Base-by-base conservation (phyloP, 208 protist species). In the Trypanosoma avium region DNA sequence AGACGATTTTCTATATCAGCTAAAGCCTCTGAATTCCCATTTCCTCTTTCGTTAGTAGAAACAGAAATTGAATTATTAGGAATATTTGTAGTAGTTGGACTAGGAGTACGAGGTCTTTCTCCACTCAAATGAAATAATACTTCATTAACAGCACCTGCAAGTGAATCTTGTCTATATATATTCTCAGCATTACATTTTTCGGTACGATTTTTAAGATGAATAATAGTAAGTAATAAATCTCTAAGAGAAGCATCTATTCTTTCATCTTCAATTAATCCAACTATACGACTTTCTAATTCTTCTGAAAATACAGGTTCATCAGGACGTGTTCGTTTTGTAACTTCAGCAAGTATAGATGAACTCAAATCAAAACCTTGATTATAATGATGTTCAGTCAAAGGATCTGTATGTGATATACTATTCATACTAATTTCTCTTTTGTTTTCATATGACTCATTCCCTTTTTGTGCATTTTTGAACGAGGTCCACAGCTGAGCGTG, bases 401-500 rank as follows among this genome's bases (percentile, higher is more conserved):
- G 63, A 48, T 36, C 24, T 15, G 26, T 38, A 38, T 17, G 26
- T 24, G 27, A 26, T 46, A 48, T 21, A 35, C 12, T 49, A 22
- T 57, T 24, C 15, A 48, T 56, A 49, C 47, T 21, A 49, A 43
- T 29, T 36, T 45, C 55, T 15, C 33, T 36, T 32, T 38, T 56
- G 6, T 12, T 4, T 29, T 61, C 33, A 54, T 4, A 19, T 22
- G 22, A 42, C 24, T 46, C 30, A 1, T 53, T 21, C 19, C 24
- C 10, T 29, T 60, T 32, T 33, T 72, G 67, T 38, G 58, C 7
- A 27, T 60, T 65, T 58, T 66, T 72, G 19, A 71, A 71, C 29
- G 76, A 72, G 0, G 75, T 77, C 79, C 79, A 81, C 32, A 85
- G 67, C 54, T 71, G 74, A 45, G 79, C 68, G 36, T 85, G 79